Evolutionary conservation across 176 grass and related monocot species (phyloP).

Genomic region (Oryza meridionalis): DNA sequence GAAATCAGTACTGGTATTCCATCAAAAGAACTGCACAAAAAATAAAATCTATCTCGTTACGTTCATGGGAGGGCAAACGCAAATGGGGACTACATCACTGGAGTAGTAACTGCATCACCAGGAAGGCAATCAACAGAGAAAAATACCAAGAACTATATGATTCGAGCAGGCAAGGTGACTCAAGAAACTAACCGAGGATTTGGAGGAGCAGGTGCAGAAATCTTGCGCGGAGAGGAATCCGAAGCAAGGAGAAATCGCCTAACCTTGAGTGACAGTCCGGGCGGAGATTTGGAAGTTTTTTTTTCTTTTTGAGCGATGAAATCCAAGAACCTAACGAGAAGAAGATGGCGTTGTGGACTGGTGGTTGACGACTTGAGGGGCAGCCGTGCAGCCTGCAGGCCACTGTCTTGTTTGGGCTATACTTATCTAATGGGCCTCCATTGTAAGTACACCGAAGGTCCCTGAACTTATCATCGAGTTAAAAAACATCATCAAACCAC

Average conservation of each 20-base stretch:
- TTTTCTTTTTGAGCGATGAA: background rate
- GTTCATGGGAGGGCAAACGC: background rate
- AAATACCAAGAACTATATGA: background rate
- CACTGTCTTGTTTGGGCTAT: background rate
- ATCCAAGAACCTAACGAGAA: background rate
- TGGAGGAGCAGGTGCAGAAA: background rate
- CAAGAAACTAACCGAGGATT: background rate
- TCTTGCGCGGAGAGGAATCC: background rate
- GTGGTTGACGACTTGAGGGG: background rate
- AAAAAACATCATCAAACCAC: no score
- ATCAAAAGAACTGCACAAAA: background rate
- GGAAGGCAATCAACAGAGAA: background rate
- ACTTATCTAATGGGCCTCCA: background rate
- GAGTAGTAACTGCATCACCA: background rate
- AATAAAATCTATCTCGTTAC: background rate
- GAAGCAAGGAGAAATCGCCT: background rate
- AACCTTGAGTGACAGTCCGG: background rate
- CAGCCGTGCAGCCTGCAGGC: background rate
- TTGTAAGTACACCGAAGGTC: no score
- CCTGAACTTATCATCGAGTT: no score
- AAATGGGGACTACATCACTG: background rate
- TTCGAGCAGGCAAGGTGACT: slow-evolving; percentile 9
- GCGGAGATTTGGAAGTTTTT: slow-evolving; percentile 19
- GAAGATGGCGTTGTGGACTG: background rate
- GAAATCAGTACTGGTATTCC: background rate